These are phyloP conservation scores for Salix dunnii DNA, from an alignment of 345 rosid species.

Conservation along the genomic window DNA sequence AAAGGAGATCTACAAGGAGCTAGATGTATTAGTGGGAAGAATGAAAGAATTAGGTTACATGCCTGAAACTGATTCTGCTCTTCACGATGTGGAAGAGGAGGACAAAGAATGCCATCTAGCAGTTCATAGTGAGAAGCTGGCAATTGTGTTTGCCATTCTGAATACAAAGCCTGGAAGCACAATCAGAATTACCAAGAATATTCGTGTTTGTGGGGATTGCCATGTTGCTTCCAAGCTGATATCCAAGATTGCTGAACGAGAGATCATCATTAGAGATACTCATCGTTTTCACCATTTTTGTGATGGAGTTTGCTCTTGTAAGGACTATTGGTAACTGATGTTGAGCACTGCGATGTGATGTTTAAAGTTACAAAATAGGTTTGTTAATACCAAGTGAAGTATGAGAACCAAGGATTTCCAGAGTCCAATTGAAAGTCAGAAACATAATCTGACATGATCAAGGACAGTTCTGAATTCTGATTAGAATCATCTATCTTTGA, in stretches of 20 bases:
- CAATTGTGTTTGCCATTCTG: conserved; percentile 63
- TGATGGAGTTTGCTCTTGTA: conserved; percentile 63
- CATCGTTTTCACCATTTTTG: conserved; percentile 63
- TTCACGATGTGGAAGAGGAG: conserved; percentile 79
- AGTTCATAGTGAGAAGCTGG: conserved; percentile 77
- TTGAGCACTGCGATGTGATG: not conserved
- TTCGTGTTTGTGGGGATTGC: conserved; percentile 70
- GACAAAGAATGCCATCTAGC: conserved; percentile 71
- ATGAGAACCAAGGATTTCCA: too few species aligned
- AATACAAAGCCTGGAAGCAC: conserved; percentile 39
- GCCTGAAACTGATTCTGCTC: conserved; percentile 62
- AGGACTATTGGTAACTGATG: conserved; percentile 58
- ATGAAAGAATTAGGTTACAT: conserved; percentile 65
- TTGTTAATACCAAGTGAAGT: not conserved
- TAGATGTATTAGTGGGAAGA: conserved; percentile 52
- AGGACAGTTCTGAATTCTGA: too few species aligned
- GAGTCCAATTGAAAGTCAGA: too few species aligned
- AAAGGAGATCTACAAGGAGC: conserved; percentile 41
- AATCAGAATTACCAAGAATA: conserved; percentile 70
- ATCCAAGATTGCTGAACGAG: conserved; percentile 53
- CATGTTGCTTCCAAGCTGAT: conserved; percentile 70
- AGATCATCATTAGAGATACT: conserved; percentile 59
- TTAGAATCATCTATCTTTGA: too few species aligned
- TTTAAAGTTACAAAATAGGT: not conserved
- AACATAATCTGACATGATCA: too few species aligned